Conservation (phyloP, 192 early-diverging fungal genomes). For the Entomortierella chlamydospora region DNA sequence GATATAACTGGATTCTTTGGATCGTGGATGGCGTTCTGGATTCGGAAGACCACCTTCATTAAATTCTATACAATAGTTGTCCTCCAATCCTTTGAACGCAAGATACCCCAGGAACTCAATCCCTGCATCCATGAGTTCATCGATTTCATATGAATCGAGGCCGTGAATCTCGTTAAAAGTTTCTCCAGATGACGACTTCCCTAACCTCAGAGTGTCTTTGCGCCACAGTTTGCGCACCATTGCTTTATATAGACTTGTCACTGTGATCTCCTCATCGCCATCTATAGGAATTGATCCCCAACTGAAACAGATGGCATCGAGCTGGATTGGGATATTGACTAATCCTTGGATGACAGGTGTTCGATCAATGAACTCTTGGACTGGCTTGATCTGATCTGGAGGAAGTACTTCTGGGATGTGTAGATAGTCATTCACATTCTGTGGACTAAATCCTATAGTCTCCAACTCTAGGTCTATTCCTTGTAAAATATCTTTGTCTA, state of each 20-base stretch:
- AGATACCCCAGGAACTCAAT: slow-evolving; percentile 18
- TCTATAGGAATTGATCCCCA: slow-evolving; percentile 19
- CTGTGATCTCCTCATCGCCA: background rate
- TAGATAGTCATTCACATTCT: too few relatives aligned
- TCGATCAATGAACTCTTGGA: too few relatives aligned
- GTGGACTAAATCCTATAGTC: too few relatives aligned
- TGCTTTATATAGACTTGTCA: slow-evolving; percentile 11
- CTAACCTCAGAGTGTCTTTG: slow-evolving; percentile 14
- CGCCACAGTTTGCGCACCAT: slow-evolving; percentile 23
- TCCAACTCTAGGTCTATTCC: too few relatives aligned
- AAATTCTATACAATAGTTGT: slow-evolving; percentile 21
- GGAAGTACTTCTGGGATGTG: too few relatives aligned
- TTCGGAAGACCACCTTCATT: too few relatives aligned
- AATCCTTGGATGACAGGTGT: too few relatives aligned
- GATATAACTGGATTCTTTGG: too few relatives aligned
- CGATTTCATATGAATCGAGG: background rate
- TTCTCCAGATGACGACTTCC: background rate
- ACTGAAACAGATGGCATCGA: slow-evolving; percentile 26
- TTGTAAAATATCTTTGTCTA: too few relatives aligned
- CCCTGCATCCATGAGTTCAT: slow-evolving; percentile 17
- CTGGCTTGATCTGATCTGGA: too few relatives aligned
- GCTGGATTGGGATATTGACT: slow-evolving; percentile 6
- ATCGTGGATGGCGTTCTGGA: too few relatives aligned
- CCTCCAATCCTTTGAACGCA: slow-evolving; percentile 24
- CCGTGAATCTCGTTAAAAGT: too few relatives aligned